A percentile compares a stretch with the other conserved stretches of the same genome.
Conservation (phyloP, 495 filamentous ascomycete species). For the Xylaria scruposa region DNA sequence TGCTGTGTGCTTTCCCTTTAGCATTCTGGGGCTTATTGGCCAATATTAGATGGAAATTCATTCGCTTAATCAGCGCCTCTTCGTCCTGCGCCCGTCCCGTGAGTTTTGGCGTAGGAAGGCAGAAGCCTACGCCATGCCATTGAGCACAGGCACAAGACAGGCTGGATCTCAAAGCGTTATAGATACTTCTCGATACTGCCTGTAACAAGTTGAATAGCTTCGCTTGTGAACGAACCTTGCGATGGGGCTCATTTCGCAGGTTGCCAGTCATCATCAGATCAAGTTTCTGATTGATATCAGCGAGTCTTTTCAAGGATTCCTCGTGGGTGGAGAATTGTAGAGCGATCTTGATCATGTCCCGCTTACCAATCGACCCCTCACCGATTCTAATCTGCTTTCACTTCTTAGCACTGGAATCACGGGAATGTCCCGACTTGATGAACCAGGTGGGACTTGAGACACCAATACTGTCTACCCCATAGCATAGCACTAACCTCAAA, state of each 20-base stretch:
- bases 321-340: conserved; percentile 38
- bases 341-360: conserved; percentile 38
- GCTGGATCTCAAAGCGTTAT: conserved; percentile 41
- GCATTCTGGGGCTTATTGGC: conserved; percentile 11
- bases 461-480: background rate
- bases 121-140: conserved; percentile 15
- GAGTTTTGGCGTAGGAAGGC: conserved; percentile 14
- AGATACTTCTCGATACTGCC: conserved; percentile 42
- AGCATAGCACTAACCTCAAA: conserved; percentile 9
- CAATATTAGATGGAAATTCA: conserved; percentile 17
- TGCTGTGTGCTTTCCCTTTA: conserved; percentile 9
- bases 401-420: background rate
- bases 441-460: background rate
- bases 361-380: conserved; percentile 6
- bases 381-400: conserved; percentile 8
- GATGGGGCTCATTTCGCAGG: conserved; percentile 40
- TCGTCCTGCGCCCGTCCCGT: conserved; percentile 9
- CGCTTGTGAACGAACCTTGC: conserved; percentile 32
- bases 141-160: conserved; percentile 43
- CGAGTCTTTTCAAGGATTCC: conserved; percentile 39
- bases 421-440: background rate
- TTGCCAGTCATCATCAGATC: conserved; percentile 42
- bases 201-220: conserved; percentile 38
- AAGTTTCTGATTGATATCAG: conserved; percentile 42
- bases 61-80: conserved; percentile 19